These are phyloP conservation scores for Aspergillus uvarum DNA, from an alignment of 2,329 filamentous ascomycete species.

Conservation along the genomic window DNA sequence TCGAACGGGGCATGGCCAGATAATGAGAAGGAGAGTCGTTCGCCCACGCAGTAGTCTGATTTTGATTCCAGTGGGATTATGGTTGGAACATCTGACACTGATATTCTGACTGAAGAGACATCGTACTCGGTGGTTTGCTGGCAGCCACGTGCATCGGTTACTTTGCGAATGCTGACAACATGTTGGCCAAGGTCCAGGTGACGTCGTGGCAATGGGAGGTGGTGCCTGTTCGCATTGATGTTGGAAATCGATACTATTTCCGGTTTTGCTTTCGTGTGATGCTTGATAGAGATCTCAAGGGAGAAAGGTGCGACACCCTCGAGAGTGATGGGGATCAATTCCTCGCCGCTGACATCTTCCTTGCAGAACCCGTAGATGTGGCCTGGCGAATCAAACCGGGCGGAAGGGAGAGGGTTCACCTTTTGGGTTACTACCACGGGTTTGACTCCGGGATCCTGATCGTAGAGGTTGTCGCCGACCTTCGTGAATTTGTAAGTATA, in stretches of 20 bases:
- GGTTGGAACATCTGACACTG: conserved; percentile 87
- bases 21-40: conserved; percentile 87
- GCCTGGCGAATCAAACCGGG: conserved; percentile 78
- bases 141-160: conserved; percentile 84
- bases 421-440: conserved; percentile 74
- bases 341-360: conserved; percentile 75
- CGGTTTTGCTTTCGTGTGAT: conserved; percentile 75
- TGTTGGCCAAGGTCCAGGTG: conserved; percentile 87
- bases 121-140: conserved; percentile 71
- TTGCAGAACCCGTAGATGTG: conserved; percentile 96
- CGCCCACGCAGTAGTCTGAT: conserved; percentile 90
- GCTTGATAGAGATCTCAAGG: conserved; percentile 89
- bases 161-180: conserved; percentile 81
- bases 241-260: conserved; percentile 80
- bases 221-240: conserved; percentile 71
- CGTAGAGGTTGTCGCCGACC: conserved; percentile 82
- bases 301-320: conserved; percentile 84
- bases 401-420: conserved; percentile 80
- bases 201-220: conserved; percentile 79
- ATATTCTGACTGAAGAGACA: conserved; percentile 78
- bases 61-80: conserved; percentile 85
- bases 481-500: conserved; percentile 86
- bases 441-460: conserved; percentile 65
- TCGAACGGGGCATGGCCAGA: conserved; percentile 90
- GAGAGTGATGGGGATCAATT: conserved; percentile 82